phyloP scores from a whole-genome alignment of 306 rosid genomes.

The Ormosia semicastrata region DNA sequence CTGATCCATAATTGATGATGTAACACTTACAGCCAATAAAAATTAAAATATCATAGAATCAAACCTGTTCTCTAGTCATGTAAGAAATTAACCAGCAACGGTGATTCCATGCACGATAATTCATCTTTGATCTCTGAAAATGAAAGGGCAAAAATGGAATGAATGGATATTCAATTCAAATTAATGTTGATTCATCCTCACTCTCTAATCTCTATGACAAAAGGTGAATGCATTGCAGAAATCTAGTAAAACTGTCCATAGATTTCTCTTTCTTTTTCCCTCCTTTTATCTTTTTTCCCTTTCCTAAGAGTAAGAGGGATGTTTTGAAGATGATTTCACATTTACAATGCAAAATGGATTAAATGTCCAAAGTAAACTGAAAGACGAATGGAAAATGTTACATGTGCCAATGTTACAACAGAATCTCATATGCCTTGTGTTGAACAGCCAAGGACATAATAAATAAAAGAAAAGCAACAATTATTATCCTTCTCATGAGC shows the following conservation, averaged over 20 bases:
- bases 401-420: neutral
- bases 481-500: neutral
- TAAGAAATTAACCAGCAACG: slow-evolving; percentile 79
- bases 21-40: neutral
- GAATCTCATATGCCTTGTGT: neutral
- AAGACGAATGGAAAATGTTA: slow-evolving; percentile 4
- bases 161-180: slow-evolving; percentile 18
- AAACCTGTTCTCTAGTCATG: slow-evolving; percentile 72
- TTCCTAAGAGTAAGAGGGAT: neutral
- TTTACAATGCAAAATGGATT: neutral
- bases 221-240: slow-evolving; percentile 4
- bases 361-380: neutral
- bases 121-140: slow-evolving; percentile 85
- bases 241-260: slow-evolving; percentile 5
- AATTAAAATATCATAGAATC: neutral
- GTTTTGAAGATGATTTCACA: neutral
- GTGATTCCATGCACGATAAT: slow-evolving; percentile 95
- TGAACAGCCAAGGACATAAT: neutral
- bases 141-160: slow-evolving; percentile 21
- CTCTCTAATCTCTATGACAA: neutral
- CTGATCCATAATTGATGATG: neutral
- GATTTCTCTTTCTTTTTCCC: neutral
- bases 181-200: neutral
- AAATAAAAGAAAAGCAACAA: neutral
- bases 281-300: neutral